Percentiles rank a stretch among this genome's conserved stretches.
Evolutionary conservation across 331 rosid species (phyloP).

Genomic region (Ulmus americana): DNA sequence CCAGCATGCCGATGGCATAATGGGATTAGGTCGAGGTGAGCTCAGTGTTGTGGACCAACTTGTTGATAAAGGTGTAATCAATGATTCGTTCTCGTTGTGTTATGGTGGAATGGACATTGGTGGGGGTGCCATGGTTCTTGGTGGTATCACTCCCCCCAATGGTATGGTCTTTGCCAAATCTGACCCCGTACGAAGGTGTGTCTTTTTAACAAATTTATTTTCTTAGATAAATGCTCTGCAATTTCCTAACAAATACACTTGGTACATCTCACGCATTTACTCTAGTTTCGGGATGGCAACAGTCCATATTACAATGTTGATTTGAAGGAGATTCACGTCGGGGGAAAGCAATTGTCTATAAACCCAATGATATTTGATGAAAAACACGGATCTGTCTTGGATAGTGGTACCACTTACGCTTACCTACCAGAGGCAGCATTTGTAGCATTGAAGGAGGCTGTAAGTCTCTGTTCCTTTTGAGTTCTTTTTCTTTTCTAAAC

Average conservation of each 20-base stretch:
- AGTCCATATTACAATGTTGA: conserved; percentile 94
- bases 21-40: conserved; percentile 94
- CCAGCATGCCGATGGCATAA: conserved; percentile 93
- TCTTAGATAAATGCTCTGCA: conserved; percentile 34
- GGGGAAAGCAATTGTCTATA: conserved; percentile 66
- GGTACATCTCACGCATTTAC: conserved; percentile 88
- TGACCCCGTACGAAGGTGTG: conserved; percentile 77
- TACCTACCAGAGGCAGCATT: conserved; percentile 77
- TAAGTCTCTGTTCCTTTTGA: conserved; percentile 40
- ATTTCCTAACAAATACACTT: conserved; percentile 56
- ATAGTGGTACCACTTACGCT: conserved; percentile 95
- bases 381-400: conserved; percentile 79
- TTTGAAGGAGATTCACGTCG: conserved; percentile 86
- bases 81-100: conserved; percentile 85
- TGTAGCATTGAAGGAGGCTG: conserved; percentile 68
- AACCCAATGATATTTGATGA: conserved; percentile 65
- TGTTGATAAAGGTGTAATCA: conserved; percentile 64
- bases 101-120: conserved; percentile 99
- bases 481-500: background rate
- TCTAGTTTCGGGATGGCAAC: conserved; percentile 99
- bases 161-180: conserved; percentile 73
- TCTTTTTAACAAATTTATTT: conserved; percentile 24
- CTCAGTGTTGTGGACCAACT: conserved; percentile 84
- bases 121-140: conserved; percentile 98
- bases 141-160: conserved; percentile 64